A percentile compares a stretch with the other conserved stretches of the same genome.
These are phyloP conservation scores for Sporisorium exsertum DNA, from an alignment of 1,284 basidiomycete species.

Conservation along the genomic window DNA sequence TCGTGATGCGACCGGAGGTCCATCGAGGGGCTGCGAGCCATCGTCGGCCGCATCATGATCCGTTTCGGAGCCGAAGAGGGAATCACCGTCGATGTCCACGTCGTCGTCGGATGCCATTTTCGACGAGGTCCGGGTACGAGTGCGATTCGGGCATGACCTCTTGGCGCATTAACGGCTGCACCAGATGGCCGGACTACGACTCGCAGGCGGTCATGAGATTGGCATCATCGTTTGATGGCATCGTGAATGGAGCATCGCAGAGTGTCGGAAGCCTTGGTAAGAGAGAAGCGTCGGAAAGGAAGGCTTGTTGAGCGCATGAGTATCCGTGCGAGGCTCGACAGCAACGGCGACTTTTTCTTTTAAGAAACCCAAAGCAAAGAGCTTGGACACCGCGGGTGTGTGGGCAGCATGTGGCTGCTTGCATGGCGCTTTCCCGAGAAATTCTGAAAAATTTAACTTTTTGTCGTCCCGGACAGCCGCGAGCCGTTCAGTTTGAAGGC, in stretches of 20 bases:
- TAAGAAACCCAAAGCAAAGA: neutral
- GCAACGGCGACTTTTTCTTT: constrained; percentile 3
- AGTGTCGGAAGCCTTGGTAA: neutral
- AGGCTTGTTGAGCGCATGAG: neutral
- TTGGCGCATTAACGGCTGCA: neutral
- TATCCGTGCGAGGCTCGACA: constrained; percentile 6
- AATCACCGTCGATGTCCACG: constrained; percentile 23
- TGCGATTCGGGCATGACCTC: neutral
- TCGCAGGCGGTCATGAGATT: neutral
- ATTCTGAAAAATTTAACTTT: neutral
- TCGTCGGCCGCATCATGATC: neutral
- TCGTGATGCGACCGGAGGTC: constrained; percentile 15
- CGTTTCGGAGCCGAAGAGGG: constrained; percentile 33
- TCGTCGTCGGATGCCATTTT: constrained; percentile 19
- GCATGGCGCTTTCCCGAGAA: neutral
- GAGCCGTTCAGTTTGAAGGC: neutral
- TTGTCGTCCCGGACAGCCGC: neutral
- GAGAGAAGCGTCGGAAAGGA: too few species aligned
- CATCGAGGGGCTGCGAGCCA: neutral
- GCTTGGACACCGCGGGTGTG: neutral
- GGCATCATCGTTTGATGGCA: neutral
- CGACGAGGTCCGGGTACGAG: neutral
- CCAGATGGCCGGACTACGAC: neutral
- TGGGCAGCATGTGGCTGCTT: neutral
- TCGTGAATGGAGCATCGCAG: neutral